Conservation (phyloP, 257 asterid species). For the Jacaranda mimosifolia region DNA sequence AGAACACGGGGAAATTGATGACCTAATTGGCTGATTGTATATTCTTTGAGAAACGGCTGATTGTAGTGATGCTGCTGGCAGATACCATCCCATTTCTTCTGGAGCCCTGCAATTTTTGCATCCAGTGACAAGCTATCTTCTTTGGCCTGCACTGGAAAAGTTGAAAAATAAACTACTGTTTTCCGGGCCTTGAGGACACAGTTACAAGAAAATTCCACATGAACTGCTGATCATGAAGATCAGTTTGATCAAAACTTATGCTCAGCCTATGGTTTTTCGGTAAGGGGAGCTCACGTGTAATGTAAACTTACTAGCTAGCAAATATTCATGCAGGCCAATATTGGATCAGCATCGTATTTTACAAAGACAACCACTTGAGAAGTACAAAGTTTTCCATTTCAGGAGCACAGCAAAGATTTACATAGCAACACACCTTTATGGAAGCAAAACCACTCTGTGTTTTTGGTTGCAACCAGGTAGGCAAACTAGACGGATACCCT, state of each 20-base stretch:
- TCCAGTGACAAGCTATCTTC: slow-evolving; percentile 62
- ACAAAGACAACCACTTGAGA: too few species aligned
- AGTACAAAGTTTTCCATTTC: too few species aligned
- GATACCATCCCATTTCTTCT: slow-evolving; percentile 73
- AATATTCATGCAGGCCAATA: too few species aligned
- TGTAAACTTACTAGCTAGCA: too few species aligned
- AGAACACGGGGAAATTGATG: slow-evolving; percentile 52
- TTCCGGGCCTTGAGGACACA: too few species aligned
- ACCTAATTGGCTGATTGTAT: slow-evolving; percentile 29
- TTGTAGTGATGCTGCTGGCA: slow-evolving; percentile 61
- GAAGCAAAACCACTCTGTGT: slow-evolving; percentile 37
- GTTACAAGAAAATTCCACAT: too few species aligned
- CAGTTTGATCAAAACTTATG: too few species aligned
- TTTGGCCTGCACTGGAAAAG: slow-evolving; percentile 78
- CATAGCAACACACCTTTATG: slow-evolving; percentile 54
- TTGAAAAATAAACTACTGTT: slow-evolving; percentile 50
- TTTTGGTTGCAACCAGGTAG: slow-evolving; percentile 61
- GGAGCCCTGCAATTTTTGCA: slow-evolving; percentile 56
- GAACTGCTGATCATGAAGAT: too few species aligned
- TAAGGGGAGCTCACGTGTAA: too few species aligned
- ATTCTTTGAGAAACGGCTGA: slow-evolving; percentile 47
- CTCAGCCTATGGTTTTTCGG: background rate
- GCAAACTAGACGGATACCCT: slow-evolving; percentile 52
- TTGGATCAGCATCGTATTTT: too few species aligned
- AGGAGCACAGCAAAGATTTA: background rate